Evolutionary conservation across 208 protist genomes (phyloP).

Genomic region (Wallacemonas sp.): DNA sequence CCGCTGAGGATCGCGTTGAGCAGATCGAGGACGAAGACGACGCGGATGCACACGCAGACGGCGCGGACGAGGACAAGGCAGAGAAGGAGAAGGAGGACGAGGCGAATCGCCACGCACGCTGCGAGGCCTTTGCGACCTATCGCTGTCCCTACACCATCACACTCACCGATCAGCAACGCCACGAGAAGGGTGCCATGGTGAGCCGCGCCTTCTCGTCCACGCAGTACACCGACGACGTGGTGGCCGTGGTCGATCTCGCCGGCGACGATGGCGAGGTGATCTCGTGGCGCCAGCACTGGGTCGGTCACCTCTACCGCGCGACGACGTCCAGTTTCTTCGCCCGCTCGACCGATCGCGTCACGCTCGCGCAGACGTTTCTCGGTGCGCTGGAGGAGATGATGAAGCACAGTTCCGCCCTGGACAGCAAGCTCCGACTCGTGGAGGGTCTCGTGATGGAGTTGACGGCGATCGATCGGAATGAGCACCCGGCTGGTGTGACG

Average conservation of each 20-base stretch:
- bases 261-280: conserved; percentile 64
- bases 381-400: conserved; percentile 66
- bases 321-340: conserved; percentile 24
- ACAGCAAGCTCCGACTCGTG: conserved; percentile 46
- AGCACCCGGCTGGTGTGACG: conserved; percentile 39
- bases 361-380: conserved; percentile 83
- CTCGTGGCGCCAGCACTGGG: conserved; percentile 39
- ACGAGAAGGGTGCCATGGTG: conserved; percentile 70
- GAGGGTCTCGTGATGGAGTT: conserved; percentile 77
- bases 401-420: conserved; percentile 41
- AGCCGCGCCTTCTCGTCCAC: conserved; percentile 63
- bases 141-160: conserved; percentile 52
- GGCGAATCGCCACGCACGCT: background rate
- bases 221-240: conserved; percentile 41
- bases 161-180: conserved; percentile 82
- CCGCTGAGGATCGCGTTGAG: background rate
- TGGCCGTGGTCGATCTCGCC: conserved; percentile 44
- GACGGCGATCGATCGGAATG: conserved; percentile 53
- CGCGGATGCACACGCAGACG: background rate
- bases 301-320: conserved; percentile 5
- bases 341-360: conserved; percentile 64
- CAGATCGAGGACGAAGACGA: background rate
- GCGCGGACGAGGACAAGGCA: conserved; percentile 12
- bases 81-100: background rate
- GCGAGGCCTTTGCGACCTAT: background rate